Evolutionary conservation across 176 grass and related monocot species (phyloP), one percentile per base, ranked within the genome.

Genomic region (Eremochloa ophiuroides): DNA sequence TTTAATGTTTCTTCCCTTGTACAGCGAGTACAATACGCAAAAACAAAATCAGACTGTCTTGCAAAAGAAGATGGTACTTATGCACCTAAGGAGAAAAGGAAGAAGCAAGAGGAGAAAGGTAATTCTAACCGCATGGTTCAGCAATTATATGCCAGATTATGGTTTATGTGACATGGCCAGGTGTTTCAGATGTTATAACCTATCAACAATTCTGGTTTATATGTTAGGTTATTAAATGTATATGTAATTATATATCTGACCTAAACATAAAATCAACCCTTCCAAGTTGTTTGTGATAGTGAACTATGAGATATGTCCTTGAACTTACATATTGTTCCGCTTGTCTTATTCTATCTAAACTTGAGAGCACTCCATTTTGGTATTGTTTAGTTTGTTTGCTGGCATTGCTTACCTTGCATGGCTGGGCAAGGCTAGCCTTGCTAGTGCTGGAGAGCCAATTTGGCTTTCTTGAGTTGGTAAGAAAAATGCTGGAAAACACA

Each of bases 61-160:
- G 85, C 91, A 77, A 95, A 95, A 69, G 96, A 83, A 39, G 96
- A 95, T 80, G 96, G 96, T 55, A 88, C 96, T 76, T 95, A 76
- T 72, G 88, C 89, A 68, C 94, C 91, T 58, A 87, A 85, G 84
- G 96, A 99, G 69, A 99, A 95, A 88, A 99, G 85, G 77, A 99
- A 91, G 86, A 99, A 93, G 69, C 91, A 95, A 86, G 96, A 99
- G 78, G 91, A 99, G 69, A 95, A 99, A 93, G 93, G 96, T 95
- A 84, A 78, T 60, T 65, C 35, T 65, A 20, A n/a, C 62, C 78
- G 3, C 26, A 82, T 60, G 61, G 60, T 80, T 74, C 13, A 67
- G 61, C 12, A 46, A 44, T 50, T 20, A 18, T 40, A 37, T 64
- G 39, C 51, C 51, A 22, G 13, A 34, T 66, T 51, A 10, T 50